Base-by-base conservation (phyloP, 148 eudicot genomes). In the Rhododendron ferrugineum region DNA sequence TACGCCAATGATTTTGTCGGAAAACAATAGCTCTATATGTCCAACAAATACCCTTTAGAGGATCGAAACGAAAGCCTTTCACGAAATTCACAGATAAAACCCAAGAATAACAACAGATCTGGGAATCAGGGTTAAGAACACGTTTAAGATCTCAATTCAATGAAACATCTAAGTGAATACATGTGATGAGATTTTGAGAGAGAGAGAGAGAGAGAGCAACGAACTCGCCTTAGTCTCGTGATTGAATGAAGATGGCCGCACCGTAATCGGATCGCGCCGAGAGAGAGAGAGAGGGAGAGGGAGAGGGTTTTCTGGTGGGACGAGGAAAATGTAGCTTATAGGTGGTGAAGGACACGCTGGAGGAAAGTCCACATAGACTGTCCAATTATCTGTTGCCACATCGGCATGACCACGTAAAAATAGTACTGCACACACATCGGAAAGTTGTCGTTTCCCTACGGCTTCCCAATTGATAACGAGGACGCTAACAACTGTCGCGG, bases 181-280 rank as follows among this genome's bases (percentile, higher is more conserved):
- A 81, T 58, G 83, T 66, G 18, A 11, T 4, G 44, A 20, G 42
- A 36, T 40, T 68, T 0, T 1, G 34, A 4, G 26, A 32, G 42
- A 9, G 40, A 40, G 36, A 40, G 44, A 58, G 66, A 56, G 47
- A 81, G 20, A 56, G 56, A 14, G 30, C 13, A 62, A 82, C 23
- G 74, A 82, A 66, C 84, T 82, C 58, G 40, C 84, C 76, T 82
- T 82, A 2, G 52, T 46, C 52, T 82, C 75, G 76, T 14, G 84
- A 82, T 82, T 64, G 84, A 28, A 82, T 30, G 37, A n/a, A 26
- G 26, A 46, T 66, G 34, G 32, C 36, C 32, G 50, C 34, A 18
- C 30, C 1, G 54, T 26, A 23, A 3, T 40, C 34, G 34, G 37
- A n/a, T 82, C 76, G 14, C 74, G 37, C 52, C 1, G n/a, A 26